A percentile compares a stretch with the other conserved stretches of the same genome.
phyloP scores from a whole-genome alignment of 352 stramenopile genomes.

The Phytophthora quininea region DNA sequence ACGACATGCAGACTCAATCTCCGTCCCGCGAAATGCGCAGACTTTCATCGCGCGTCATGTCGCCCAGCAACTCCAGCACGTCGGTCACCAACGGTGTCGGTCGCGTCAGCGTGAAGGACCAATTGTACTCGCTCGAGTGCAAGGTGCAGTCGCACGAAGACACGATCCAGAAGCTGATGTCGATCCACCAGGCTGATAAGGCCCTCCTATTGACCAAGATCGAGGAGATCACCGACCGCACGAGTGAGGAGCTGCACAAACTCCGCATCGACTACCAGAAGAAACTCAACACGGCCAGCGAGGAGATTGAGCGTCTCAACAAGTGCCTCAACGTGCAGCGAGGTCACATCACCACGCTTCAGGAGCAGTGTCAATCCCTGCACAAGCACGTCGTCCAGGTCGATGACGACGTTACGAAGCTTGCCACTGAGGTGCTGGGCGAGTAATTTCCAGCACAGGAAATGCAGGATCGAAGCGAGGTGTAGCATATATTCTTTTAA shows the following conservation, averaged over 20 bases:
- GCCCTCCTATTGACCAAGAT: conserved; percentile 78
- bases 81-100: conserved; percentile 31
- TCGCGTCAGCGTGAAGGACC: conserved; percentile 81
- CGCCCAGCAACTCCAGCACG: conserved; percentile 52
- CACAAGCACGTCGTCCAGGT: conserved; percentile 88
- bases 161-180: conserved; percentile 86
- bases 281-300: conserved; percentile 79
- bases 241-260: conserved; percentile 78
- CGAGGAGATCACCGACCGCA: conserved; percentile 82
- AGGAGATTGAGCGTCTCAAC: conserved; percentile 85
- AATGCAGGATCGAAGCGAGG: background rate
- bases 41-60: conserved; percentile 63
- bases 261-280: conserved; percentile 83
- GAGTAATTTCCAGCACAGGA: conserved; percentile 40
- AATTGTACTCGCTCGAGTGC: conserved; percentile 79
- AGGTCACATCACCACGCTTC: conserved; percentile 81
- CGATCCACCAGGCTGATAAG: conserved; percentile 83
- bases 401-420: conserved; percentile 86
- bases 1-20: conserved; percentile 61
- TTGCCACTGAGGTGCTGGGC: conserved; percentile 79
- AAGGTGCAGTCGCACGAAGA: conserved; percentile 83
- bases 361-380: conserved; percentile 84
- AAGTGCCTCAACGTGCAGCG: conserved; percentile 87
- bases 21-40: conserved; percentile 64
- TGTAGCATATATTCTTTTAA: conserved; percentile 1